Evolutionary conservation across 2,329 filamentous ascomycete genomes (phyloP).

Genomic region (Apiospora hydei): DNA sequence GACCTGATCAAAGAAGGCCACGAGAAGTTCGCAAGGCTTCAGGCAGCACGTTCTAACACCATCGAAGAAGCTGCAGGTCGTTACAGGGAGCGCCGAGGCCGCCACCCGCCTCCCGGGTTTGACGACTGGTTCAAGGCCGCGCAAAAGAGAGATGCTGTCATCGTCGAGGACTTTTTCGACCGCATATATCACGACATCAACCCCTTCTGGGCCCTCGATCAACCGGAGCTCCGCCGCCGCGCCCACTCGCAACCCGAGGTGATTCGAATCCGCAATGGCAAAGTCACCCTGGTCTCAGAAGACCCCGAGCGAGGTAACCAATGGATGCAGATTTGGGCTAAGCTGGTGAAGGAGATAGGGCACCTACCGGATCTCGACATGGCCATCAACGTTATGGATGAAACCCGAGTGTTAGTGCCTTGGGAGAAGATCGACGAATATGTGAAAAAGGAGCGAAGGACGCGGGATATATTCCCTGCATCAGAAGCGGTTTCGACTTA

Average conservation of each 20-base stretch:
- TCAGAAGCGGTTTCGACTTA: conserved; percentile 52
- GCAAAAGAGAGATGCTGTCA: conserved; percentile 54
- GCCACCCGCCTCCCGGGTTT: conserved; percentile 69
- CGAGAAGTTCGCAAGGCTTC: conserved; percentile 47
- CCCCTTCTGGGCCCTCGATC: conserved; percentile 65
- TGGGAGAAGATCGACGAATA: conserved; percentile 63
- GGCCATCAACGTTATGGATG: conserved; percentile 70
- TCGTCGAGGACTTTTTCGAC: conserved; percentile 70
- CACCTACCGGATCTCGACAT: conserved; percentile 71
- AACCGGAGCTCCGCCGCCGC: conserved; percentile 46
- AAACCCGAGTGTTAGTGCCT: conserved; percentile 67
- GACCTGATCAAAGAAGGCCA: conserved; percentile 55
- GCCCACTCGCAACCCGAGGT: conserved; percentile 51
- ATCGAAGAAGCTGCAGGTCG: conserved; percentile 59
- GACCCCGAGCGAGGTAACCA: conserved; percentile 45
- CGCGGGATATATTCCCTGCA: conserved; percentile 51
- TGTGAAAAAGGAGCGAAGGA: conserved; percentile 55
- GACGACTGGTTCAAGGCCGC: conserved; percentile 65
- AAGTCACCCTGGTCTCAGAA: conserved; percentile 46
- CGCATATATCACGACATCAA: conserved; percentile 68
- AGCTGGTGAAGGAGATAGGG: conserved; percentile 58
- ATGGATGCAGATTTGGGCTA: conserved; percentile 56
- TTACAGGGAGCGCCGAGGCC: conserved; percentile 63
- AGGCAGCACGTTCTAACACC: conserved; percentile 54
- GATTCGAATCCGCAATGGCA: conserved; percentile 55